These are phyloP conservation scores for Poronia punctata DNA, from an alignment of 495 filamentous ascomycete genomes.

Conservation along the genomic window DNA sequence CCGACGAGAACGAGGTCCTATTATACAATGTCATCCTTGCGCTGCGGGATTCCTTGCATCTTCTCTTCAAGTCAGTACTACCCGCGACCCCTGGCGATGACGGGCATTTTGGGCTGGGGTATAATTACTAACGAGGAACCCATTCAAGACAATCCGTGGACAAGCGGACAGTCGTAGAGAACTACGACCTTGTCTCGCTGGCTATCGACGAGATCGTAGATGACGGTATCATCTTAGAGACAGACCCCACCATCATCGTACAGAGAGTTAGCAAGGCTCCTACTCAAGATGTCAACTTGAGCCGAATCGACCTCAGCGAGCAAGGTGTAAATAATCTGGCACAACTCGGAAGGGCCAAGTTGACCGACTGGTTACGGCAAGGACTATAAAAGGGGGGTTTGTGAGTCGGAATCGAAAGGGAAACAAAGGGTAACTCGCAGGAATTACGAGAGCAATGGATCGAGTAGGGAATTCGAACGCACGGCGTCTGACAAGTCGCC, in stretches of 20 bases:
- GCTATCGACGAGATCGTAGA: conserved; percentile 95
- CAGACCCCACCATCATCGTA: conserved; percentile 86
- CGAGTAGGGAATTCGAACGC: conserved; percentile 8
- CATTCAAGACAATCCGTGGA: conserved; percentile 73
- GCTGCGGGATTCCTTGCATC: conserved; percentile 78
- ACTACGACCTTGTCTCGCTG: conserved; percentile 87
- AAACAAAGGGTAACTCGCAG: no score
- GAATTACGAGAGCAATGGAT: not conserved
- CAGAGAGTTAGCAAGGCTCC: conserved; percentile 87
- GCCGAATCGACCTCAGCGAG: conserved; percentile 90
- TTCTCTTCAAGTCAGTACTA: conserved; percentile 81
- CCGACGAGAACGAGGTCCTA: conserved; percentile 94
- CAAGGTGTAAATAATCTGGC: conserved; percentile 93
- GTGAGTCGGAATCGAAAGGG: conserved; percentile 11
- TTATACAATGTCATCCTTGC: conserved; percentile 89
- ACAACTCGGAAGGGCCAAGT: conserved; percentile 88
- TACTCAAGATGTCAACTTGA: conserved; percentile 83
- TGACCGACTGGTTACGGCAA: conserved; percentile 87
- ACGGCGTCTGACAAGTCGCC: conserved; percentile 26
- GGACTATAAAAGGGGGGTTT: conserved; percentile 39
- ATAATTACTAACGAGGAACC: no score
- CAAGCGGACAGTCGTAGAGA: conserved; percentile 95
- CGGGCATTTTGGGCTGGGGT: no score
- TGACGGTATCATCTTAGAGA: conserved; percentile 94
- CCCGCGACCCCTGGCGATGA: no score